phyloP scores from a whole-genome alignment of 306 rosid species.

The Rosa lucieae region DNA sequence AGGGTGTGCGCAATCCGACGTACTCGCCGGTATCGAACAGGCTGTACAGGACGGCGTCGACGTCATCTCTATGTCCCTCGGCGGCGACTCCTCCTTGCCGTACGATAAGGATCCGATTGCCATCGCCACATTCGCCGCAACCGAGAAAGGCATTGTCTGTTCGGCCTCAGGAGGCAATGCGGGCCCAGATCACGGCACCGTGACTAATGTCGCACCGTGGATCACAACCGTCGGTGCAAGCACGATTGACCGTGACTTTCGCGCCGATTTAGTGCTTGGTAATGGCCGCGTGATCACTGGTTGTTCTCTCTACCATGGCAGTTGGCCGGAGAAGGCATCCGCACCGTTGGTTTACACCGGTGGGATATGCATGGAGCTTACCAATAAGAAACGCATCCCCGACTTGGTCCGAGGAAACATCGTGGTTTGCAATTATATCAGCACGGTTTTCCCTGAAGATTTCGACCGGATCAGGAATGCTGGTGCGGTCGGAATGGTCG shows the following conservation, averaged over 20 bases:
- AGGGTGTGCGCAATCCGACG: background rate
- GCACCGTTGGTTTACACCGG: background rate
- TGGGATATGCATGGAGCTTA: background rate
- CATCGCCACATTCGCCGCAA: background rate
- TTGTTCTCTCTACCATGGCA: background rate
- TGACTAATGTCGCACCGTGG: background rate
- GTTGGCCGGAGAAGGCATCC: background rate
- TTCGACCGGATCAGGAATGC: background rate
- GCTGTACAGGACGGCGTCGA: background rate
- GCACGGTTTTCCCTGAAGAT: background rate
- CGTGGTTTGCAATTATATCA: background rate
- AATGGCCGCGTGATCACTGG: background rate
- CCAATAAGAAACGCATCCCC: background rate
- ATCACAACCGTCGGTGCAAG: background rate
- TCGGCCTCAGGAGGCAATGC: background rate
- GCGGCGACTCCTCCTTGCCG: background rate
- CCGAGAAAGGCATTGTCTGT: background rate
- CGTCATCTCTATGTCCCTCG: background rate
- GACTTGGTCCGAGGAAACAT: background rate
- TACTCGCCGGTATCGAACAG: background rate
- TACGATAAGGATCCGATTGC: background rate
- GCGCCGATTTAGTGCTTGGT: too few species aligned
- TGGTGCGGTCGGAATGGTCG: background rate
- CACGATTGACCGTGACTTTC: background rate
- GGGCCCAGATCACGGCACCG: background rate